These are phyloP conservation scores for Vaccinium darrowii DNA, from an alignment of 148 eudicot species.

Conservation along the genomic window DNA sequence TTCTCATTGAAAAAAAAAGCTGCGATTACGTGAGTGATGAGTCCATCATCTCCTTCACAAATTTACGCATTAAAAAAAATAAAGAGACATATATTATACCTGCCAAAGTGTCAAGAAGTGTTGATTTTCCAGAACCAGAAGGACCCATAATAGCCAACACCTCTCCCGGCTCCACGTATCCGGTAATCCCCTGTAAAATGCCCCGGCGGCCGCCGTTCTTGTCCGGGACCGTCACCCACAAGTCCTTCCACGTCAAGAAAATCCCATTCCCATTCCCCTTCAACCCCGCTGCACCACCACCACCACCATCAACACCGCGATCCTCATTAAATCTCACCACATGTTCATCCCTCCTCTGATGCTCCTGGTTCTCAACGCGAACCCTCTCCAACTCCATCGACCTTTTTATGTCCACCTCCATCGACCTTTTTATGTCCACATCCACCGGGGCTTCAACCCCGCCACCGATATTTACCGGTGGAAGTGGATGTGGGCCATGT, in stretches of 20 bases:
- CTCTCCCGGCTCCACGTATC: conserved; percentile 44
- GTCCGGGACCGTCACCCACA: conserved; percentile 37
- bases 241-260: conserved; percentile 48
- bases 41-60: too few species aligned
- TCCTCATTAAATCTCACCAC: neutral
- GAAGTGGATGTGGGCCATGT: neutral
- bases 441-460: neutral
- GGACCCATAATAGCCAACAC: conserved; percentile 65
- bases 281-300: neutral
- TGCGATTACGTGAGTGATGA: too few species aligned
- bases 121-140: conserved; percentile 59
- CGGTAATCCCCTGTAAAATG: conserved; percentile 37
- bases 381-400: neutral
- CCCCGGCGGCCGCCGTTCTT: conserved; percentile 21
- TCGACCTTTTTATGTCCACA: neutral
- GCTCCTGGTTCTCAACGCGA: neutral
- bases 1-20: too few species aligned
- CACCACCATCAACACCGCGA: neutral
- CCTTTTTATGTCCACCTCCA: neutral
- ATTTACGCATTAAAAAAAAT: too few species aligned
- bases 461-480: neutral
- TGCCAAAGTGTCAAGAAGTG: conserved; percentile 54
- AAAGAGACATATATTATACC: conserved; percentile 16
- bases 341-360: neutral
- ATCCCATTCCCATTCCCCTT: neutral